phyloP scores from a whole-genome alignment of 345 rosid species.

The Stellera chamaejasme region DNA sequence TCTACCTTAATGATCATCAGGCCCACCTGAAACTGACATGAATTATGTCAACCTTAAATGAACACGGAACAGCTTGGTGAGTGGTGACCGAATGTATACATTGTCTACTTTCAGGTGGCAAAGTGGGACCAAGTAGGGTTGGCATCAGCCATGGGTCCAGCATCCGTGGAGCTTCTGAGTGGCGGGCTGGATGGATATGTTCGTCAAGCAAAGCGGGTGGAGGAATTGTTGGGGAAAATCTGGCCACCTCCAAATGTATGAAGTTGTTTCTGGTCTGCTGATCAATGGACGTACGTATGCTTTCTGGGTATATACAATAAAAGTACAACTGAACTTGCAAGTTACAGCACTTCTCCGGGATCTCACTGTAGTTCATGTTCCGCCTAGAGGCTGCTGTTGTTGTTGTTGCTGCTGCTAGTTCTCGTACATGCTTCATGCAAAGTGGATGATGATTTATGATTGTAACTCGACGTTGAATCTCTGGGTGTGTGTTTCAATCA shows the following conservation, averaged over 20 bases:
- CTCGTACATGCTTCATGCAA: too few relatives aligned
- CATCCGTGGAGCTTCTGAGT: conserved; percentile 76
- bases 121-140: conserved; percentile 86
- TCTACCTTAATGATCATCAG: too few relatives aligned
- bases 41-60: background rate
- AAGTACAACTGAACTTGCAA: conserved; percentile 10
- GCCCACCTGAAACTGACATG: too few relatives aligned
- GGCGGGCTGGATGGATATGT: conserved; percentile 73
- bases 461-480: too few relatives aligned
- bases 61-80: conserved; percentile 6
- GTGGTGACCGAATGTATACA: background rate
- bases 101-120: conserved; percentile 34
- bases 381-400: too few relatives aligned
- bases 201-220: conserved; percentile 64
- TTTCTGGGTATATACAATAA: conserved; percentile 25
- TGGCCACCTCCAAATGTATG: conserved; percentile 97
- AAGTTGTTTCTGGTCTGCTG: conserved; percentile 5
- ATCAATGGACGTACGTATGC: background rate
- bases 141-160: conserved; percentile 86
- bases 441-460: too few relatives aligned
- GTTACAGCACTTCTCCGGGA: background rate
- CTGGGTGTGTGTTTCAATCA: too few relatives aligned
- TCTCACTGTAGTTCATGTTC: background rate
- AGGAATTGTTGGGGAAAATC: conserved; percentile 77
- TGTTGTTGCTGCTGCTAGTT: too few relatives aligned